phyloP scores from a whole-genome alignment of 169 alveolate species.

The Plasmodium fragile region DNA sequence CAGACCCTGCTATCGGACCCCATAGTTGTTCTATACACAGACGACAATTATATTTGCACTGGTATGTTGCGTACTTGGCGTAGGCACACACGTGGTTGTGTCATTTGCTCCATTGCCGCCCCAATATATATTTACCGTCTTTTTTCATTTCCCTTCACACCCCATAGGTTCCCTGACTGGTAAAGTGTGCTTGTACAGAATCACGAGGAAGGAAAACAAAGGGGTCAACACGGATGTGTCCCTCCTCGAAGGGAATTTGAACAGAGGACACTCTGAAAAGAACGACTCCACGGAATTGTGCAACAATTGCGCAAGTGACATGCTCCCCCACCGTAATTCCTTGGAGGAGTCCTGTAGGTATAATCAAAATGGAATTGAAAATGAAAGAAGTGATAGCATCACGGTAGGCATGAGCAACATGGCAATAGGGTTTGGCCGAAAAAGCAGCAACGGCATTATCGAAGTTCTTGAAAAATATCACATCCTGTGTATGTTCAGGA shows the following conservation, averaged over 20 bases:
- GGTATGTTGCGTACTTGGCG: slow-evolving; percentile 13
- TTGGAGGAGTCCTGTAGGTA: neutral
- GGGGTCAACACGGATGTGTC: slow-evolving; percentile 43
- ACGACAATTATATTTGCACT: slow-evolving; percentile 65
- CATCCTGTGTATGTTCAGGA: slow-evolving; percentile 72
- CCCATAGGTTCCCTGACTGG: slow-evolving; percentile 64
- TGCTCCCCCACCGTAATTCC: neutral
- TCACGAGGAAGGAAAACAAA: slow-evolving; percentile 30
- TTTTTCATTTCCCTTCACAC: neutral
- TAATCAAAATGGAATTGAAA: neutral
- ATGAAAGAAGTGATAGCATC: neutral
- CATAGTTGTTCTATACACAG: slow-evolving; percentile 75
- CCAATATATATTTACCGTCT: neutral
- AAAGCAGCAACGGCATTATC: neutral
- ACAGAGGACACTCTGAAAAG: neutral
- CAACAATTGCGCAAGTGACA: neutral
- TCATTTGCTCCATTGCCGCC: neutral
- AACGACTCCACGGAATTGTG: neutral
- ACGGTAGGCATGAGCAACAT: neutral
- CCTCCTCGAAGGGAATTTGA: neutral
- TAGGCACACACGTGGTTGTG: neutral
- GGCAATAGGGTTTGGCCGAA: neutral
- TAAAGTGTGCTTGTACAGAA: slow-evolving; percentile 55
- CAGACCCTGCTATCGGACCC: slow-evolving; percentile 75
- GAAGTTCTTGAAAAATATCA: slow-evolving; percentile 44